Conservation (phyloP, 306 rosid species). For the Trifolium fragiferum region DNA sequence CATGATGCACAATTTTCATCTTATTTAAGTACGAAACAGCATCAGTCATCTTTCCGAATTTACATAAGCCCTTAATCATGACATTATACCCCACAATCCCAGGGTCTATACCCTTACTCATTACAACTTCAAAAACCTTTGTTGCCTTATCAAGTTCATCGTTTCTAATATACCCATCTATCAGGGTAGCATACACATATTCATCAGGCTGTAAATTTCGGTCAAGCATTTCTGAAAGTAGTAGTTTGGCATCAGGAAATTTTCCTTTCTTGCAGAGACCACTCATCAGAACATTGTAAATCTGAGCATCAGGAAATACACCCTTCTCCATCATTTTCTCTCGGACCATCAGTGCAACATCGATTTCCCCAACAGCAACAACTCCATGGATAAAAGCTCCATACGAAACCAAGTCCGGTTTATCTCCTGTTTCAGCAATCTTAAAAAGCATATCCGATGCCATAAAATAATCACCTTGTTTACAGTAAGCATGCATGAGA, state of each 20-base stretch:
- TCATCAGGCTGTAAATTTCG: conserved; percentile 70
- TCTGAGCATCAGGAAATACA: conserved; percentile 72
- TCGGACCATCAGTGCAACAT: conserved; percentile 60
- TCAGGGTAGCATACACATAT: conserved; percentile 71
- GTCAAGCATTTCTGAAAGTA: conserved; percentile 80
- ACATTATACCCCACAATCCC: conserved; percentile 78
- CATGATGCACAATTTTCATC: conserved; percentile 52
- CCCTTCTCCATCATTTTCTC: conserved; percentile 78
- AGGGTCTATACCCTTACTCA: conserved; percentile 60
- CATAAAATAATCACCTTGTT: conserved; percentile 63
- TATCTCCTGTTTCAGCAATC: conserved; percentile 68
- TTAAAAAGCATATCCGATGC: conserved; percentile 66
- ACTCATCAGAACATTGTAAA: conserved; percentile 82
- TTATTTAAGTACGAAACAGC: conserved; percentile 61
- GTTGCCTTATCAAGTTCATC: conserved; percentile 66
- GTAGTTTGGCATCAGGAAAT: conserved; percentile 67
- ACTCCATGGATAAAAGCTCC: conserved; percentile 84
- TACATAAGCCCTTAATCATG: conserved; percentile 87
- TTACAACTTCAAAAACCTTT: conserved; percentile 56
- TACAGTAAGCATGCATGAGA: conserved; percentile 62
- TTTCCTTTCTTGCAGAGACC: conserved; percentile 82
- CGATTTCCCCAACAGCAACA: conserved; percentile 64
- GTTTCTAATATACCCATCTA: conserved; percentile 75
- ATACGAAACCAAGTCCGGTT: conserved; percentile 72
- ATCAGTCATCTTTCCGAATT: conserved; percentile 71